Evolutionary conservation across 1,284 basidiomycete genomes (phyloP).

Genomic region (Polyporus tsugae): DNA sequence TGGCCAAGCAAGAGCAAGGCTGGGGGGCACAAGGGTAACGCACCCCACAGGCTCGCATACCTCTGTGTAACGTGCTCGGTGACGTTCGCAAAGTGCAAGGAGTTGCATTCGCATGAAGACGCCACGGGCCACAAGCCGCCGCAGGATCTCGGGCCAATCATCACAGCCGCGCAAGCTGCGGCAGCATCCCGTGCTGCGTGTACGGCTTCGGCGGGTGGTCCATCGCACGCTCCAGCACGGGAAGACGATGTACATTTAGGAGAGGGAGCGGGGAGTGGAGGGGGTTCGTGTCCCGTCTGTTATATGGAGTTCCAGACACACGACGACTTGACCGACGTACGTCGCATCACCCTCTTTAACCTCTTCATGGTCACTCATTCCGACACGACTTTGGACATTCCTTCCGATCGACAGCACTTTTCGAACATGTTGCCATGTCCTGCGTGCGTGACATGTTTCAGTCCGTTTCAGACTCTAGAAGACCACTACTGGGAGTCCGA

Average conservation of each 20-base stretch:
- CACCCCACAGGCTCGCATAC: not conserved
- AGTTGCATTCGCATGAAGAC: not conserved
- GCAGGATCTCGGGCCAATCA: not conserved
- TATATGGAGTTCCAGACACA: not conserved
- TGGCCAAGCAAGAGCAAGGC: not conserved
- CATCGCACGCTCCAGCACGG: not conserved
- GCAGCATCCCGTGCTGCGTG: not conserved
- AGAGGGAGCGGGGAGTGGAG: not conserved
- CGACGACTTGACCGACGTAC: not conserved
- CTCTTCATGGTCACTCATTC: not conserved
- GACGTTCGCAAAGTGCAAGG: not conserved
- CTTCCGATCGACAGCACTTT: not conserved
- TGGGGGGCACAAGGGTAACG: not conserved
- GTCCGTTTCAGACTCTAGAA: not conserved
- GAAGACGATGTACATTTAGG: not conserved
- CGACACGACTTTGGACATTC: not conserved
- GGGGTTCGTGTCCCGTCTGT: not conserved
- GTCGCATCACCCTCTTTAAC: not conserved
- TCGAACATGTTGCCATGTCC: not conserved
- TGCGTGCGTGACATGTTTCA: not conserved
- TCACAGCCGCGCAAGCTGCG: not conserved
- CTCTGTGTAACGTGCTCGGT: not conserved
- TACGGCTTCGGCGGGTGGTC: not conserved
- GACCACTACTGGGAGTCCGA: slow-evolving; percentile 11
- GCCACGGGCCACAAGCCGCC: not conserved